Conservation (phyloP, 352 stramenopile species). For the Globisporangium echinulatum region DNA sequence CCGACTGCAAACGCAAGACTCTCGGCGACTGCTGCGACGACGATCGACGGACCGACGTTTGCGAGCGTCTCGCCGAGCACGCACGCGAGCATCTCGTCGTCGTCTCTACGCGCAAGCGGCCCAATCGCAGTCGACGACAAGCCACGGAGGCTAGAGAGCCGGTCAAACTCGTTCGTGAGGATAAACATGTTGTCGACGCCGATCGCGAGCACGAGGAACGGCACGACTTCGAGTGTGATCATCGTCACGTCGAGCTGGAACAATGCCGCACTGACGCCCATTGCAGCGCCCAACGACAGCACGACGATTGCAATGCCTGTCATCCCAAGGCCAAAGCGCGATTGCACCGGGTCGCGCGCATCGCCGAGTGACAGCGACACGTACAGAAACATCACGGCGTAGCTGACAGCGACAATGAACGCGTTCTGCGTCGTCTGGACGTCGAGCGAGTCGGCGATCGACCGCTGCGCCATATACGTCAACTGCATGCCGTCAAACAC, state of each 20-base stretch:
- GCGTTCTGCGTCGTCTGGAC: conserved; percentile 87
- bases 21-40: conserved; percentile 79
- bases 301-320: conserved; percentile 85
- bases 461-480: conserved; percentile 83
- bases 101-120: conserved; percentile 23
- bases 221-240: conserved; percentile 89
- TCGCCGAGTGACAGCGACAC: conserved; percentile 81
- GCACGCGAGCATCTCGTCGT: conserved; percentile 47
- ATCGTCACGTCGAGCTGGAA: conserved; percentile 84
- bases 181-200: conserved; percentile 93
- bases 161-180: conserved; percentile 84
- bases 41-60: conserved; percentile 84
- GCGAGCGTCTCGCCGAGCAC: conserved; percentile 69
- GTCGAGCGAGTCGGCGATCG: conserved; percentile 72
- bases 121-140: conserved; percentile 22
- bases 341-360: conserved; percentile 56
- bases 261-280: conserved; percentile 58
- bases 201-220: conserved; percentile 89
- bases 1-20: conserved; percentile 78
- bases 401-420: conserved; percentile 84
- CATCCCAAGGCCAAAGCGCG: conserved; percentile 72
- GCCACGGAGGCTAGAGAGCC: conserved; percentile 40
- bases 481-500: conserved; percentile 53
- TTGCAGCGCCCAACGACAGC: conserved; percentile 62
- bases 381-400: conserved; percentile 90